phyloP scores from a whole-genome alignment of 257 asterid species.

The Mitragyna speciosa region DNA sequence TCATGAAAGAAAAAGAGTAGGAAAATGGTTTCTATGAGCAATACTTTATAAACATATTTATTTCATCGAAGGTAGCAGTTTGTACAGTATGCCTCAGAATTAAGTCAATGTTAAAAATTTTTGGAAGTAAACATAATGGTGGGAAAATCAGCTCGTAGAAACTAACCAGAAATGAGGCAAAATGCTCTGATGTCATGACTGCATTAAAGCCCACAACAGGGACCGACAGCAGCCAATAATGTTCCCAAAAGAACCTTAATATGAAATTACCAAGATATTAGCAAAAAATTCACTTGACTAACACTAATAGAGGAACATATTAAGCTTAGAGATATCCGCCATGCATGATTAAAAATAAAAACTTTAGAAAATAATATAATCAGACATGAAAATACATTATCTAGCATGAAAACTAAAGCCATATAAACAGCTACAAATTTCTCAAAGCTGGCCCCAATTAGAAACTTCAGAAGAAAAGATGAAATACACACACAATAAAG shows the following conservation, averaged over 20 bases:
- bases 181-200: constrained; percentile 97
- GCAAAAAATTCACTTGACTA: not conserved
- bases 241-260: constrained; percentile 93
- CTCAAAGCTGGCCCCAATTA: not conserved
- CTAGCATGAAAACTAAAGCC: not conserved
- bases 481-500: not conserved
- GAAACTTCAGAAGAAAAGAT: not conserved
- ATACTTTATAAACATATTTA: not conserved
- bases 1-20: not conserved
- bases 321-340: not conserved
- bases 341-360: not conserved
- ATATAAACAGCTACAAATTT: not conserved
- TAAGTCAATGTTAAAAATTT: not conserved
- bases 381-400: not conserved
- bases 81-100: not conserved
- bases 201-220: constrained; percentile 99
- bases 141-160: constrained; percentile 9
- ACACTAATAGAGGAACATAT: not conserved
- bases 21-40: not conserved
- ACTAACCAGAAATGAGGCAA: constrained; percentile 92
- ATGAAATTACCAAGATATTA: not conserved
- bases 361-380: not conserved
- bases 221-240: constrained; percentile 81
- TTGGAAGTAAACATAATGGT: not conserved
- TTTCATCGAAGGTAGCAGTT: not conserved